Evolutionary conservation across 179 eudicot genomes (phyloP).

Genomic region (Actinidia chinensis): DNA sequence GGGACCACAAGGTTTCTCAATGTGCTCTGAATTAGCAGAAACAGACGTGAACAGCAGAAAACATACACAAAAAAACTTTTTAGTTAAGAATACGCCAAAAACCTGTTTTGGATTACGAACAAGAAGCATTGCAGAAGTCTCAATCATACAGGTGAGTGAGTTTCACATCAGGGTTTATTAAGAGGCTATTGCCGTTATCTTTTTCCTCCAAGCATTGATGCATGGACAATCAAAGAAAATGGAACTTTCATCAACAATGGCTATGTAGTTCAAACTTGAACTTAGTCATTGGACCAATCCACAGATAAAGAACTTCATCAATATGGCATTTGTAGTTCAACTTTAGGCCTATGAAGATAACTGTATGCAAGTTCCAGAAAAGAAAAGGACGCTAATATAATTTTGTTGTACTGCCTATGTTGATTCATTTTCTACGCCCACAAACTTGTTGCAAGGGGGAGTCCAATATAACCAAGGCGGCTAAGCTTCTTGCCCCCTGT

Average conservation of each 20-base stretch:
- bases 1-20: not conserved
- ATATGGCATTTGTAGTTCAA: too few species aligned
- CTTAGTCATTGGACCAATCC: too few species aligned
- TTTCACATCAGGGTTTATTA: conserved; percentile 89
- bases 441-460: too few species aligned
- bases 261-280: too few species aligned
- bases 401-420: too few species aligned
- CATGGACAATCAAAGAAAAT: conserved; percentile 39
- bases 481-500: too few species aligned
- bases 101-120: conserved; percentile 96
- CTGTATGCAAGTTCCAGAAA: not conserved
- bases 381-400: too few species aligned
- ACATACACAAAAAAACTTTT: not conserved
- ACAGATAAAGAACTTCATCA: too few species aligned
- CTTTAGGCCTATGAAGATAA: not conserved
- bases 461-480: too few species aligned
- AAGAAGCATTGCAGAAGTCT: conserved; percentile 98
- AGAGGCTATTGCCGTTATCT: conserved; percentile 58
- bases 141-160: conserved; percentile 96
- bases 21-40: not conserved
- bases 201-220: conserved; percentile 94
- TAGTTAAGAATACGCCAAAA: not conserved
- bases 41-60: too few species aligned
- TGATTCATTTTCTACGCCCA: too few species aligned
- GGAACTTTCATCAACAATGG: not conserved